Base-by-base conservation (phyloP, 805 yeast species). In the Cyberlindnera sargentensis region DNA sequence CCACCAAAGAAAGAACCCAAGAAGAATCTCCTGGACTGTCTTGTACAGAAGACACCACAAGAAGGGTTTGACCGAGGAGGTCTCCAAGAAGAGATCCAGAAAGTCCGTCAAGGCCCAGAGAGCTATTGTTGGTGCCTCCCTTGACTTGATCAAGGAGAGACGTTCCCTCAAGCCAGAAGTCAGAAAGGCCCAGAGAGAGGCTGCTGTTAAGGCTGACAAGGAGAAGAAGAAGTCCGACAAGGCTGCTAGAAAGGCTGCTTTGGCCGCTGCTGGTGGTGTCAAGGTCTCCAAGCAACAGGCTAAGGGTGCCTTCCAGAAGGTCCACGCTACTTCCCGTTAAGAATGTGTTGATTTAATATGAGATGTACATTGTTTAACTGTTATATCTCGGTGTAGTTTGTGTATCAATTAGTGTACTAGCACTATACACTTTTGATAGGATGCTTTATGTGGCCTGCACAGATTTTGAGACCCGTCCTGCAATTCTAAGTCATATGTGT, bases 1-100 rank as follows among this genome's bases (percentile, higher is more conserved):
- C 93, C 82, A 83, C 70, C 99, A 93, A 82, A 89, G 97, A 84
- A 93, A 93, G 95, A 93, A 93, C 90, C 99, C 99, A 78, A 90
- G 99, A 84, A 86, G 96, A 83, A 82, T 93, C 71, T 82, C 98
- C 57, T 93, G 99, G 99, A 93, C 99, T 61, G 97, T 91, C 67
- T 82, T 93, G 66, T 93, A 78, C 91, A 91, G 99, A 84, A 87
- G 95, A 78, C 96, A 91, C 79, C 98, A 93, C 95, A 89, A 88
- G 85, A 93, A 93, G 80, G 99, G 99, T 80, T 81, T 91, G 71
- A 82, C 96, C 67, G 99, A 93, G 82, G 99, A 93, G 80, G 87
- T 85, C 62, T 64, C 95, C 72, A 93, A 88, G 85, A 95, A 87
- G 84, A 87, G 96, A 78, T 60, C 93, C 63, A 91, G 96, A 82